Evolutionary conservation across 495 filamentous ascomycete genomes (phyloP).

Genomic region (Jackrogersella minutella): DNA sequence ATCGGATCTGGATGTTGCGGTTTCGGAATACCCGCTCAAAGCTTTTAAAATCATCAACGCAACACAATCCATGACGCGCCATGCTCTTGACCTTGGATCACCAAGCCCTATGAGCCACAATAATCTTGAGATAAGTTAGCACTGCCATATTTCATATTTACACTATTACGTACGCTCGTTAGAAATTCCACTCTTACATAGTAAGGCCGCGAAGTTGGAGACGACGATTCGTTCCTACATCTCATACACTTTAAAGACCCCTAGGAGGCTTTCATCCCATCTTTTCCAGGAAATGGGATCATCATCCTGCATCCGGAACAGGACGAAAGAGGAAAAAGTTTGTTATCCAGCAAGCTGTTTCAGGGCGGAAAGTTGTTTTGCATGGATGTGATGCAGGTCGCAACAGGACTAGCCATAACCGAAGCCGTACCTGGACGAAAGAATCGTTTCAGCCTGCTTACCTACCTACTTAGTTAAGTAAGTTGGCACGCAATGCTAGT

Average conservation of each 20-base stretch:
- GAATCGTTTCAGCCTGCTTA: slow-evolving; percentile 20
- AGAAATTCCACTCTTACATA: background rate
- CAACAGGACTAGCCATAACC: slow-evolving; percentile 16
- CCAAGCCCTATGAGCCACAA: background rate
- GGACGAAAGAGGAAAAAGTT: slow-evolving; percentile 9
- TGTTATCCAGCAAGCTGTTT: slow-evolving; percentile 31
- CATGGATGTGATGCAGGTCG: slow-evolving; percentile 35
- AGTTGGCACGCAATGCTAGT: slow-evolving; percentile 8
- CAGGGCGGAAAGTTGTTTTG: slow-evolving; percentile 20
- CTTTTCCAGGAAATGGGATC: slow-evolving; percentile 22
- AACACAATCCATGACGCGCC: background rate
- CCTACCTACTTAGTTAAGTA: slow-evolving; percentile 15
- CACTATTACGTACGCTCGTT: background rate
- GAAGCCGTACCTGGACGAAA: slow-evolving; percentile 4
- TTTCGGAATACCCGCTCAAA: slow-evolving; percentile 1
- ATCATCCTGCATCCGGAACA: slow-evolving; percentile 12
- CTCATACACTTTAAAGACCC: slow-evolving; percentile 4
- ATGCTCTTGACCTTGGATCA: background rate
- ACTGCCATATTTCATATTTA: background rate
- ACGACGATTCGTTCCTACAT: background rate
- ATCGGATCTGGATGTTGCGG: slow-evolving; percentile 5
- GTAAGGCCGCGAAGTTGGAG: background rate
- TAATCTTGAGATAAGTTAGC: background rate
- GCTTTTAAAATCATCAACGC: background rate
- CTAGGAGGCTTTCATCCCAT: slow-evolving; percentile 34